A percentile compares a stretch with the other conserved stretches of the same genome.
Conservation (phyloP, 116 monocot species). For the Dioscorea cayenensis region DNA sequence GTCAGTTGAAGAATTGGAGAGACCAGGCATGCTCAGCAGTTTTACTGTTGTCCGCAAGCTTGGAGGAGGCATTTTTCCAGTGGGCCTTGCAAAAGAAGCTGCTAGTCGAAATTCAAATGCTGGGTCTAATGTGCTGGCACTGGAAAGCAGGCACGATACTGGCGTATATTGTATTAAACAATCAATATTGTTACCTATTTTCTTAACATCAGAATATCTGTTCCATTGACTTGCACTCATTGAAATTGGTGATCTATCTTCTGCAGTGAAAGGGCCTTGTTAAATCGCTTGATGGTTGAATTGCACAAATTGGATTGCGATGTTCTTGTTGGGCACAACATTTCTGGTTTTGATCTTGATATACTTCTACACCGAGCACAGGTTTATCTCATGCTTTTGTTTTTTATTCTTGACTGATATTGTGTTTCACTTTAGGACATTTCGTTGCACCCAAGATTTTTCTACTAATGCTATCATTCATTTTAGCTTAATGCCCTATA, state of each 20-base stretch:
- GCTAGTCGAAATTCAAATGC: constrained; percentile 63
- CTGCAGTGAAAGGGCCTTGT: constrained; percentile 81
- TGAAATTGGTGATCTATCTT: constrained; percentile 1
- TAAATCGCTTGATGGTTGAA: constrained; percentile 95
- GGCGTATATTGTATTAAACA: background rate
- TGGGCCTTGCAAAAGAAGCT: constrained; percentile 68
- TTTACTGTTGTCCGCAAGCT: constrained; percentile 85
- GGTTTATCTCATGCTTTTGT: constrained; percentile 33
- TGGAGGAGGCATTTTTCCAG: constrained; percentile 84
- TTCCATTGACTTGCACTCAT: background rate
- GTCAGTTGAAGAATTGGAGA: constrained; percentile 65
- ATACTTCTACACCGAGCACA: constrained; percentile 93
- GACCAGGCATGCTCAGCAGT: constrained; percentile 54
- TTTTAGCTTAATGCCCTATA: no score
- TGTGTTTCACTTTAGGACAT: no score
- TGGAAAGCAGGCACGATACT: constrained; percentile 64
- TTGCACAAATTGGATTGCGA: constrained; percentile 88
- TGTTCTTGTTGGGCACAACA: constrained; percentile 94
- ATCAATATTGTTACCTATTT: background rate
- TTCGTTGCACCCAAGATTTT: no score
- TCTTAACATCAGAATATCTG: background rate
- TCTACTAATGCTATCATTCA: no score
- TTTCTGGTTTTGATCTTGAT: constrained; percentile 97
- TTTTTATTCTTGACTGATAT: background rate
- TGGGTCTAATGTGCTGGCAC: constrained; percentile 42